These are phyloP conservation scores for Fallopia convolvulus DNA, from an alignment of 148 eudicot species.

Conservation along the genomic window DNA sequence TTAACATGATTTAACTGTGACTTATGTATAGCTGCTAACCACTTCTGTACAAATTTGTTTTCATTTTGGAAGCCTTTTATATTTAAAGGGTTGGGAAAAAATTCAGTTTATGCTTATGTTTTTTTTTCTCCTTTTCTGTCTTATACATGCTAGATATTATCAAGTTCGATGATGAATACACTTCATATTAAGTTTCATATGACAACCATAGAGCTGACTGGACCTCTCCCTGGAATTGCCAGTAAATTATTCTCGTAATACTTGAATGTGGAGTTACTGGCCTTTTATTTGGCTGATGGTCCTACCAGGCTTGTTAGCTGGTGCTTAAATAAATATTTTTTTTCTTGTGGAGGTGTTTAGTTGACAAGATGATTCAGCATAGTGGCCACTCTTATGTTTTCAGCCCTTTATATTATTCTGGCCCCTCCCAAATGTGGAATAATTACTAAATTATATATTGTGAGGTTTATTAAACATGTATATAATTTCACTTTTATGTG, in stretches of 20 bases:
- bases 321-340: neutral
- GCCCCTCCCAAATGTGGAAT: neutral
- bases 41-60: neutral
- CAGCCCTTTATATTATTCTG: neutral
- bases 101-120: neutral
- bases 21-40: neutral
- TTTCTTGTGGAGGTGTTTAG: neutral
- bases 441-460: neutral
- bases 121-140: neutral
- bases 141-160: neutral
- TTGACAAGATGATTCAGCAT: neutral
- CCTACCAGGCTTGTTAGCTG: neutral
- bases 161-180: neutral
- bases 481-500: neutral
- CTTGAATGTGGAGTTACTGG: neutral
- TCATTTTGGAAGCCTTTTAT: slow-evolving; percentile 1
- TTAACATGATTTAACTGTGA: neutral
- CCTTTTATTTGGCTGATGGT: neutral
- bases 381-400: neutral
- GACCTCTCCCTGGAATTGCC: neutral
- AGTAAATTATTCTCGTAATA: neutral
- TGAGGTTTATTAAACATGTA: neutral
- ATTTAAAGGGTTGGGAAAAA: neutral
- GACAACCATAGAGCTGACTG: neutral
- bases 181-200: neutral